Evolutionary conservation across 1,284 basidiomycete genomes (phyloP), one percentile per base, ranked within the genome.

Genomic region (Puccinia horiana): DNA sequence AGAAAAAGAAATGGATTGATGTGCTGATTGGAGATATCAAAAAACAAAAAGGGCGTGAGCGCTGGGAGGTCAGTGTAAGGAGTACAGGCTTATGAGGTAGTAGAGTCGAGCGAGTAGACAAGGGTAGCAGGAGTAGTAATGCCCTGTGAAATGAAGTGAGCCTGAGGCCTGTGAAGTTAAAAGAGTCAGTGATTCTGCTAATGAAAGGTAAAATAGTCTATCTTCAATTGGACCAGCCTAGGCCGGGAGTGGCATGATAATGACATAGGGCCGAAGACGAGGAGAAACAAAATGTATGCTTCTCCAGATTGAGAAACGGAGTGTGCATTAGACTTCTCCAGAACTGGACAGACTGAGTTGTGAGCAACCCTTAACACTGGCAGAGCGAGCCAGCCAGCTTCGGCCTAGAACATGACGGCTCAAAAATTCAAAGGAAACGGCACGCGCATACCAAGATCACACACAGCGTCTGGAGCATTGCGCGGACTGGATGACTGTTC

Each of bases 21-120:
- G 69, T 72, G 26, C 69, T 72, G 47, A 49, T 72, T 72, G 44
- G n/a, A 72, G 69, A 44, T 72, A 72, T 72, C 44, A 72, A 49
- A n/a, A n/a, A n/a, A n/a, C 44, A 72, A 65, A 65, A 65, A 65
- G 63, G 69, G 69, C 69, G 69, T 72, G 69, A 72, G 69, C 69
- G 69, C 69, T 72, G 69, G 47, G 69, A 72, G 69, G 69, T 72
- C 69, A 72, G 44, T 72, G 69, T 72, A 49, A 72, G 47, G 32
- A 72, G 69, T 72, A 72, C 69, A 49, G 69, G 47, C 69, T 72
- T 72, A 49, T 72, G 69, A 72, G 69, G 69, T 32, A 72, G 44
- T 16, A 49, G 44, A 14, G n/a, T 1, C 44, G 23, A 44, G 69
- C 69, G 49, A n/a, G 69, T 23, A 44, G 69, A 72, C 42, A 52